Base-by-base conservation (phyloP, 805 yeast species). In the Barnettozyma populi region DNA sequence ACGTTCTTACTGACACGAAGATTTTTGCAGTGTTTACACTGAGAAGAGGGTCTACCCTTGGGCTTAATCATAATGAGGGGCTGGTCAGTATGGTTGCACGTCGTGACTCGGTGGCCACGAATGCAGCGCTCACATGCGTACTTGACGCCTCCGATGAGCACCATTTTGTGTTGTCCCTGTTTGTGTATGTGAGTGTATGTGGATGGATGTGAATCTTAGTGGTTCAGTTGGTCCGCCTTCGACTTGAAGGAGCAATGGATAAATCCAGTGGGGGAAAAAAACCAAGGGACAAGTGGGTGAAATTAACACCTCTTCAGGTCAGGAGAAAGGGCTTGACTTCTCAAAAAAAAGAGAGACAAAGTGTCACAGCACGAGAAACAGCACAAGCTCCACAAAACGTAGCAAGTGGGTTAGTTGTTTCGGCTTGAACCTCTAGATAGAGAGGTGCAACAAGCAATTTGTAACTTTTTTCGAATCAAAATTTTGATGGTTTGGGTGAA, bases 71-170 rank as follows among this genome's bases (percentile, higher is more conserved):
- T 85, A 63, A 86, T 84, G 56, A 94, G 70, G 5, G 95, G 95
- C 60, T 87, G 88, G 56, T 94, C 96, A 0, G 90, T 80, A 64
- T 94, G 99, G 40, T 84, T 82, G 67, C 99, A 94, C 2, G 95
- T 81, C 1, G 97, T 86, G 41, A 92, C 99, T 46, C 99, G 73
- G 62, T 94, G 99, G 39, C 99, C 99, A 51, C 99, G 76, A 43
- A 94, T 90, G 67, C 99, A 92, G 51, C 97, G 72, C 55, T 90
- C 96, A 65, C 99, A 92, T 50, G 99, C 98, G 66, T 90, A 92
- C 63, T 94, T 92, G 54, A 87, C 84, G 35, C 97, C 98, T 59
- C 90, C 88, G 45, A 92, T 82, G 45, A 88, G 72, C 48, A 92
- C 97, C 97, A 90, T 92, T 10, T 29, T 43, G 20, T 35, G 18